phyloP scores from a whole-genome alignment of 768 basidiomycete species.

The Leucosporidium scottii region DNA sequence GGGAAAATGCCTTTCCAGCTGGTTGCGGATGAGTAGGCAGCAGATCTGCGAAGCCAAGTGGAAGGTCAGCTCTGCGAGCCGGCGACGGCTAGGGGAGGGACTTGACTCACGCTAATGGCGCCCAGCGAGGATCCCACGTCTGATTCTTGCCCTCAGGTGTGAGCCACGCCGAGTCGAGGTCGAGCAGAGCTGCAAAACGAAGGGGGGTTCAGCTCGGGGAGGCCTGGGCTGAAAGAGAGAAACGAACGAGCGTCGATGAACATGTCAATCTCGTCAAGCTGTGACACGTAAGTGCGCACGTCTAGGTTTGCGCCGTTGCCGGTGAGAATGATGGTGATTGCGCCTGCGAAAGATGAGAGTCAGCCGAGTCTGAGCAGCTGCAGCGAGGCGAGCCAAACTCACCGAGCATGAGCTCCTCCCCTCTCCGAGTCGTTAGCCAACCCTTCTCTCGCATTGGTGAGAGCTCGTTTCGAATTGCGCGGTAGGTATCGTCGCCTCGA shows the following conservation, averaged over 20 bases:
- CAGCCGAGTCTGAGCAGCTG: too few relatives aligned
- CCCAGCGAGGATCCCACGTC: background rate
- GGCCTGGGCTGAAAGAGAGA: too few relatives aligned
- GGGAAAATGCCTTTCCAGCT: constrained; percentile 13
- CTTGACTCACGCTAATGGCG: background rate
- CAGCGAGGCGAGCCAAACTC: too few relatives aligned
- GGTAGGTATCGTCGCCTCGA: too few relatives aligned
- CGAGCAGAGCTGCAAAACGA: constrained; percentile 13
- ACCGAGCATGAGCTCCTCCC: too few relatives aligned
- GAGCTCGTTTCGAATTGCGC: too few relatives aligned
- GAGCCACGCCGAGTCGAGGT: constrained; percentile 14
- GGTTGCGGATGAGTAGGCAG: constrained; percentile 11
- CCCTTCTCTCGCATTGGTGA: too few relatives aligned
- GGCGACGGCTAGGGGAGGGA: background rate
- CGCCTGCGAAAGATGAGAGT: constrained; percentile 2
- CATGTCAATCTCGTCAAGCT: background rate
- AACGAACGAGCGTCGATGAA: constrained; percentile 28
- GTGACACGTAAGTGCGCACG: constrained; percentile 16
- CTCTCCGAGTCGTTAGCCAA: too few relatives aligned
- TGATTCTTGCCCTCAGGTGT: background rate
- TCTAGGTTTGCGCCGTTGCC: constrained; percentile 30
- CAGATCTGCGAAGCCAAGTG: background rate
- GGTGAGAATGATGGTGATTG: constrained; percentile 20
- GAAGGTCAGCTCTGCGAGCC: background rate
- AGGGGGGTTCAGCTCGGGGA: background rate